A percentile compares a stretch with the other conserved stretches of the same genome.
phyloP scores from a whole-genome alignment of 78 protist genomes.

The Isochrysis galbana region DNA sequence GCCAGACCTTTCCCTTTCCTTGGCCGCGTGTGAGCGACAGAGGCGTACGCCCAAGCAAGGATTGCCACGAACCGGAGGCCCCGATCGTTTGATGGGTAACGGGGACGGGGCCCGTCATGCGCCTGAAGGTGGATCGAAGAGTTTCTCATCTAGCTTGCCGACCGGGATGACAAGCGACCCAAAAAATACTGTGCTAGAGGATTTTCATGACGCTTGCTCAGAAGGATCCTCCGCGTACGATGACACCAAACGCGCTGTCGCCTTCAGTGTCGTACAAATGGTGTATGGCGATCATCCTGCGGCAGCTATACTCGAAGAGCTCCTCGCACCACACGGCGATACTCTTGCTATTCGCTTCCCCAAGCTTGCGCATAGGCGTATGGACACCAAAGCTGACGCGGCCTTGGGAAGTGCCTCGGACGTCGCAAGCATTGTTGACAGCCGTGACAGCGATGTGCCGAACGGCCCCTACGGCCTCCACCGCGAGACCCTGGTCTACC shows the following conservation, averaged over 20 bases:
- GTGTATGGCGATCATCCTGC: not conserved
- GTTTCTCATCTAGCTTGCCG: too few species aligned
- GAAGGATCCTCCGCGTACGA: not conserved
- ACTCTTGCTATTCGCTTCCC: not conserved
- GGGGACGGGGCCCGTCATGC: too few species aligned
- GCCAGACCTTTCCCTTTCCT: not conserved
- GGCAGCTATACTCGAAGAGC: not conserved
- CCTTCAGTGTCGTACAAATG: not conserved
- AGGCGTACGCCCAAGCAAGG: not conserved
- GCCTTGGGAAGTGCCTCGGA: too few species aligned
- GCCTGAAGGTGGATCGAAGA: too few species aligned
- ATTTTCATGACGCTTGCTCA: not conserved
- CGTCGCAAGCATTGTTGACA: too few species aligned
- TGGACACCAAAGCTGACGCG: too few species aligned
- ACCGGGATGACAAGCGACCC: too few species aligned
- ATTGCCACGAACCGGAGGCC: not conserved
- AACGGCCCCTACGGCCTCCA: not conserved
- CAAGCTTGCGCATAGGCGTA: not conserved
- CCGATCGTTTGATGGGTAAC: too few species aligned
- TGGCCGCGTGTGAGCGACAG: not conserved
- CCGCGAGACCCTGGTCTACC: not conserved
- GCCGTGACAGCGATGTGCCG: not conserved
- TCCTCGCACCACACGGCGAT: not conserved
- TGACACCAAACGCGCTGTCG: constrained; percentile 2
- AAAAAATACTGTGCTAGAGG: not conserved